Evolutionary conservation across 2,329 filamentous ascomycete genomes (phyloP).

Genomic region (Chaetomium globosum): DNA sequence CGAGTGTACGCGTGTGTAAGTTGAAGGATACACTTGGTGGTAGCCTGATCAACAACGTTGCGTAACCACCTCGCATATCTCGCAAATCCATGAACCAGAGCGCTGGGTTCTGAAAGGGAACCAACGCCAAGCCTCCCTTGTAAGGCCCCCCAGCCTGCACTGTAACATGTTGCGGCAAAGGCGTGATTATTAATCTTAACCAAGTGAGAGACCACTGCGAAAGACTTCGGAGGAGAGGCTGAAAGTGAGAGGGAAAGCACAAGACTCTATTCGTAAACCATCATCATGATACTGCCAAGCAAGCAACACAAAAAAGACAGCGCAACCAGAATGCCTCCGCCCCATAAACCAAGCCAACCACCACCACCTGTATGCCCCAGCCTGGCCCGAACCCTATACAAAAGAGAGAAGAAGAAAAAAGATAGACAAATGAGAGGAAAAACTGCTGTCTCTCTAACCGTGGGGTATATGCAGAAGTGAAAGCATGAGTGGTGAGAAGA

Average conservation of each 20-base stretch:
- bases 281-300: constrained; percentile 20
- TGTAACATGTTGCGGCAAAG: constrained; percentile 8
- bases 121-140: constrained; percentile 14
- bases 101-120: neutral
- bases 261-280: constrained; percentile 17
- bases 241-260: neutral
- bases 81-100: constrained; percentile 5
- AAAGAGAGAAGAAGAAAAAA: constrained; percentile 7
- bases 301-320: neutral
- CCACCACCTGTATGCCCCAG: constrained; percentile 5
- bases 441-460: constrained; percentile 19
- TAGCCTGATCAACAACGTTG: neutral
- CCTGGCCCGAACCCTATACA: constrained; percentile 7
- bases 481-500: constrained; percentile 21
- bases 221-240: neutral
- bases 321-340: constrained; percentile 21
- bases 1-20: neutral
- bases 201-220: neutral
- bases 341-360: constrained; percentile 3
- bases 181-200: constrained; percentile 14
- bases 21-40: neutral
- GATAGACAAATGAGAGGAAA: constrained; percentile 1
- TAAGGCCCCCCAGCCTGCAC: neutral
- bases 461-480: constrained; percentile 32
- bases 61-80: constrained; percentile 17